Evolutionary conservation across 768 basidiomycete species (phyloP).

Genomic region (Gloeopeniophorella convolvens): DNA sequence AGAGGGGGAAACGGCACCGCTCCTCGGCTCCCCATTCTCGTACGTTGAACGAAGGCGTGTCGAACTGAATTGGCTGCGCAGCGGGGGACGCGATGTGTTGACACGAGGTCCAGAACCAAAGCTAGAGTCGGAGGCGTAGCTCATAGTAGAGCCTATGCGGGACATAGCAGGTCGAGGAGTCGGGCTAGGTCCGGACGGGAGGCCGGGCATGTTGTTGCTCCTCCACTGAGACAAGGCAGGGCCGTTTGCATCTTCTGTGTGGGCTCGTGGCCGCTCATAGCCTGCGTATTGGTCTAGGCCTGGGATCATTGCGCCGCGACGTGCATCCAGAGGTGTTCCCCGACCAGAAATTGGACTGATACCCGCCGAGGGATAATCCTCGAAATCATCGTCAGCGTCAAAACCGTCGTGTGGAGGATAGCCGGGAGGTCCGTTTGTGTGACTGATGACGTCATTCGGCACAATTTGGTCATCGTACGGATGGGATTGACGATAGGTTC

Average conservation of each 20-base stretch:
- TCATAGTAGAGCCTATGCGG: conserved; percentile 15
- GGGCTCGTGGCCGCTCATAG: conserved; percentile 20
- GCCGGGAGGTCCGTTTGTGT: conserved; percentile 42
- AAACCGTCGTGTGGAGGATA: conserved; percentile 64
- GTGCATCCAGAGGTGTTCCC: conserved; percentile 62
- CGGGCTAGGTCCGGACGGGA: conserved; percentile 17
- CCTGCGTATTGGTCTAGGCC: conserved; percentile 13
- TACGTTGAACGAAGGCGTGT: conserved; percentile 15
- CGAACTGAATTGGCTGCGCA: conserved; percentile 17
- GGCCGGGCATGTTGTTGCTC: conserved; percentile 16
- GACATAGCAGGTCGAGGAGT: conserved; percentile 2
- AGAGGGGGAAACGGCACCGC: conserved; percentile 7
- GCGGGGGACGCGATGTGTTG: conserved; percentile 6
- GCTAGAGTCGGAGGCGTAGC: conserved; percentile 15
- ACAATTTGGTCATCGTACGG: conserved; percentile 16
- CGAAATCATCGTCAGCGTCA: conserved; percentile 69
- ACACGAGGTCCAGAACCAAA: background rate
- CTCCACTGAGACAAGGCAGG: conserved; percentile 19
- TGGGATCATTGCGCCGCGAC: conserved; percentile 32
- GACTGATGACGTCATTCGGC: conserved; percentile 26
- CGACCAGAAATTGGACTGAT: conserved; percentile 51
- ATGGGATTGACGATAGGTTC: conserved; percentile 16
- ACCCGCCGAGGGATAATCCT: conserved; percentile 59
- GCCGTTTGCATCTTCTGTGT: conserved; percentile 20
- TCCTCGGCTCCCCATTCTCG: conserved; percentile 12